Percentiles rank a stretch among this genome's conserved stretches.
Conservation (phyloP, 2,329 filamentous ascomycete species). For the Penicillium sp. region DNA sequence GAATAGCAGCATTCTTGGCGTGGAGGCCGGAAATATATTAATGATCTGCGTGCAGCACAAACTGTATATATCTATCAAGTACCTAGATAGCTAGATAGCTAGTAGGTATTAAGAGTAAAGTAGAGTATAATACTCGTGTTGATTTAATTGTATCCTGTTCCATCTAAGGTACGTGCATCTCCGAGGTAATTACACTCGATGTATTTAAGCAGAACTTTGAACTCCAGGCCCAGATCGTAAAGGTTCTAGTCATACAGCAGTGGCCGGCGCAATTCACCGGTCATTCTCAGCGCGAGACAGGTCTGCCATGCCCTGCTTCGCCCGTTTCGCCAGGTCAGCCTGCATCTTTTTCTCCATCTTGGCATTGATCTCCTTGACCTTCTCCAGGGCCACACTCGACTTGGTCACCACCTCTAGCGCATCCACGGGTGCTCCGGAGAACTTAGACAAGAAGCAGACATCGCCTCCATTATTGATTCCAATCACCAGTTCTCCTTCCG, state of each 20-base stretch:
- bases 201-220: conserved; percentile 8
- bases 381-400: conserved; percentile 72
- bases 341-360: conserved; percentile 74
- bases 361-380: conserved; percentile 78
- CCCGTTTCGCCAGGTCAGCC: conserved; percentile 69
- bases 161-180: background rate
- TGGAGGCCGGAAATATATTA: conserved; percentile 17
- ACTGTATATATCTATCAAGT: too few relatives aligned
- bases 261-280: conserved; percentile 55
- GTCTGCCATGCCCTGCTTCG: conserved; percentile 74
- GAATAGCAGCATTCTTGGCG: conserved; percentile 21
- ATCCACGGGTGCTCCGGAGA: conserved; percentile 81
- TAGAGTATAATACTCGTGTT: too few relatives aligned
- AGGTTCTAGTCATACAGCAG: conserved; percentile 28
- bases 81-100: too few relatives aligned
- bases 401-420: conserved; percentile 78
- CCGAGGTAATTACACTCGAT: conserved; percentile 1
- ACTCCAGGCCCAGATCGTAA: conserved; percentile 30
- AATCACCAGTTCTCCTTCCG: conserved; percentile 73
- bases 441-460: conserved; percentile 88
- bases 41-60: background rate
- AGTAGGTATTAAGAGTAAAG: too few relatives aligned
- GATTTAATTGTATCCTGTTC: too few relatives aligned
- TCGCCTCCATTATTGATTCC: conserved; percentile 89
- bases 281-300: conserved; percentile 87